A percentile compares a stretch with the other conserved stretches of the same genome.
These are phyloP conservation scores for Scleromitrula shiraiana DNA, from an alignment of 2,329 filamentous ascomycete genomes.

Conservation along the genomic window DNA sequence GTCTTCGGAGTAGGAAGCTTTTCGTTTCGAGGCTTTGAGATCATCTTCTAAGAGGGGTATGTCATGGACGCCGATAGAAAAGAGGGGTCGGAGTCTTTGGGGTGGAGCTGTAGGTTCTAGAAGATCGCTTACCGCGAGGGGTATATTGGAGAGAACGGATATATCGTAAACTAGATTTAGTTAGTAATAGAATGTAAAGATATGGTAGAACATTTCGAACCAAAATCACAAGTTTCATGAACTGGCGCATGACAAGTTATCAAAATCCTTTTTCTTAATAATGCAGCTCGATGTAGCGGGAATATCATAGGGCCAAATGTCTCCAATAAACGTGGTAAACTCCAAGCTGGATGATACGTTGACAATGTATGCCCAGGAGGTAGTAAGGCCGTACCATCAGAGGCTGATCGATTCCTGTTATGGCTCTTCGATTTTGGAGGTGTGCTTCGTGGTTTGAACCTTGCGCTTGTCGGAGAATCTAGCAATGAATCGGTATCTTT, in stretches of 20 bases:
- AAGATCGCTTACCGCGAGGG: slow-evolving; percentile 61
- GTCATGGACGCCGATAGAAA: slow-evolving; percentile 88
- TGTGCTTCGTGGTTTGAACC: slow-evolving; percentile 34
- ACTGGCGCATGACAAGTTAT: slow-evolving; percentile 83
- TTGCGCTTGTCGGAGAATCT: slow-evolving; percentile 35
- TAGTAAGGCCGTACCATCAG: slow-evolving; percentile 51
- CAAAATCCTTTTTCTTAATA: slow-evolving; percentile 80
- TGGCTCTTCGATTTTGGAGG: slow-evolving; percentile 35
- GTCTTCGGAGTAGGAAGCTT: slow-evolving; percentile 23
- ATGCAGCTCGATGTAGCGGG: slow-evolving; percentile 77
- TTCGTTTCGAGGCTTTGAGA: slow-evolving; percentile 38
- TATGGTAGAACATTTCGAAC: slow-evolving; percentile 38
- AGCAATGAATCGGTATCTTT: slow-evolving; percentile 24
- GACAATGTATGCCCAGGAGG: slow-evolving; percentile 60
- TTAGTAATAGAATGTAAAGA: slow-evolving; percentile 4
- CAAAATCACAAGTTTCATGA: slow-evolving; percentile 78
- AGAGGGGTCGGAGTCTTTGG: slow-evolving; percentile 71
- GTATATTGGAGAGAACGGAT: slow-evolving; percentile 86
- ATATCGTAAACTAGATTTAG: slow-evolving; percentile 72
- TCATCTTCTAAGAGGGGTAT: slow-evolving; percentile 68
- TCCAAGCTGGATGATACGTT: slow-evolving; percentile 78
- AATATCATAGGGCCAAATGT: slow-evolving; percentile 88
- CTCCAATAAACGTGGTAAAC: slow-evolving; percentile 67
- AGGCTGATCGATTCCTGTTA: slow-evolving; percentile 49
- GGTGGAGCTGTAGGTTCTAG: slow-evolving; percentile 55